Base-by-base conservation (phyloP, 345 rosid species). In the Pugionium cornutum region DNA sequence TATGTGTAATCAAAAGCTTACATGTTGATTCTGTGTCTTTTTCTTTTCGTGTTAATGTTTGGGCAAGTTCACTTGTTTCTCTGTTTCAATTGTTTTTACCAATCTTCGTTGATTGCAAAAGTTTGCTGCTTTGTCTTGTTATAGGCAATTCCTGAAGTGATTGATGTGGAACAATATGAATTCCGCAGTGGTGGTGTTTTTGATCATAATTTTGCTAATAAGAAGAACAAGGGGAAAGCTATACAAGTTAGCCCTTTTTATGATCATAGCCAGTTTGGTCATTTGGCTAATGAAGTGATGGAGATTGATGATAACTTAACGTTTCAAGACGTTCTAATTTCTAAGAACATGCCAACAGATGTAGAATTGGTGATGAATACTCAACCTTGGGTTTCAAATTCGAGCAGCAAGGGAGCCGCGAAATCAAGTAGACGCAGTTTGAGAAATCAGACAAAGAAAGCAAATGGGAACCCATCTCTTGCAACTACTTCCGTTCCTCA, bases 201-300 rank as follows among this genome's bases (percentile, higher is more conserved):
- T 11, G n/a, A 37, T 31, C 35, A 37, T 9, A 7, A n/a, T 27
- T 0, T 60, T 60, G 60, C 50, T 42, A 76, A 76, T 67, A 39
- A 54, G 53, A 77, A 62, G 69, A 72, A 79, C 68, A 84, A 89
- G 81, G 91, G 91, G 77, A 92, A 89, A 62, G 80, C 81, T 28
- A 39, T 81, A 39, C 63, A 80, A 42, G 67, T 53, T 60, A 53
- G 61, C 26, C 64, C 72, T 66, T 73, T 55, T 6, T 36, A 27
- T 56, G 64, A 34, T 55, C 46, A 2, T 27, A 11, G 34, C 53
- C 53, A 39, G 0, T 57, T 42, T 41, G 35, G 4, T 68, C 73
- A 74, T 47, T 2, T 52, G 28, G 5, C 33, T 30, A 73, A 76
- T 45, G 81, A 79, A 51, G 26, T 33, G 4, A 37, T 76, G 67